phyloP scores from a whole-genome alignment of 805 yeast genomes.

The Kluyveromyces lactis region DNA sequence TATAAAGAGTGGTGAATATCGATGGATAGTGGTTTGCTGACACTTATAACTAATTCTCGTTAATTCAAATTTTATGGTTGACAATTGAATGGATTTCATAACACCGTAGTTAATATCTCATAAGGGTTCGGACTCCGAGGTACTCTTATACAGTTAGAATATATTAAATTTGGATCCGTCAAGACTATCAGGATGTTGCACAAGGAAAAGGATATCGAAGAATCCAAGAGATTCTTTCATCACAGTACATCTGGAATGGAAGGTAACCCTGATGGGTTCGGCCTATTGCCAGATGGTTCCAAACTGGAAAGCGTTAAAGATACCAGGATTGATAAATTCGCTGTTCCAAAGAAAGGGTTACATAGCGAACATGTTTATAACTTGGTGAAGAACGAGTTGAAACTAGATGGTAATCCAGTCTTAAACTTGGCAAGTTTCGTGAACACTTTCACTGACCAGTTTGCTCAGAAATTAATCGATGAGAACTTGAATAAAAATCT shows the following conservation, averaged over 20 bases:
- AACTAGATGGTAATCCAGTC: slow-evolving; percentile 76
- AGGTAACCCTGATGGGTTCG: slow-evolving; percentile 4
- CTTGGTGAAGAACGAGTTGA: slow-evolving; percentile 62
- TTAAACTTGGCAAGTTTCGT: slow-evolving; percentile 86
- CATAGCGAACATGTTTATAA: slow-evolving; percentile 46
- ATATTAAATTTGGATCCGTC: too few relatives aligned
- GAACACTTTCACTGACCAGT: slow-evolving; percentile 58
- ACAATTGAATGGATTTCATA: too few relatives aligned
- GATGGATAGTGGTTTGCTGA: too few relatives aligned
- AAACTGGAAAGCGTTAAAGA: slow-evolving; percentile 4
- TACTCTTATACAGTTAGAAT: too few relatives aligned
- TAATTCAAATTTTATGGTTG: too few relatives aligned
- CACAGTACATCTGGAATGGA: background rate
- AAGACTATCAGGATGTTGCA: slow-evolving; percentile 5
- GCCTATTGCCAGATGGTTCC: slow-evolving; percentile 3
- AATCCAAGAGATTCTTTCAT: slow-evolving; percentile 2
- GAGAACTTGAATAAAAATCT: slow-evolving; percentile 80
- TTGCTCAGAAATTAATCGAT: slow-evolving; percentile 42
- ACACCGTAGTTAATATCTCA: too few relatives aligned
- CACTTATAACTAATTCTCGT: too few relatives aligned
- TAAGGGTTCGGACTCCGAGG: too few relatives aligned
- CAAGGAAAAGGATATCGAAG: slow-evolving; percentile 1
- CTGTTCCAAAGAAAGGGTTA: slow-evolving; percentile 51
- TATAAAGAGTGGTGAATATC: too few relatives aligned
- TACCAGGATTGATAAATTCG: slow-evolving; percentile 35